These are phyloP conservation scores for Sordariomycetes sp. DNA, from an alignment of 2,329 filamentous ascomycete species.

Conservation along the genomic window DNA sequence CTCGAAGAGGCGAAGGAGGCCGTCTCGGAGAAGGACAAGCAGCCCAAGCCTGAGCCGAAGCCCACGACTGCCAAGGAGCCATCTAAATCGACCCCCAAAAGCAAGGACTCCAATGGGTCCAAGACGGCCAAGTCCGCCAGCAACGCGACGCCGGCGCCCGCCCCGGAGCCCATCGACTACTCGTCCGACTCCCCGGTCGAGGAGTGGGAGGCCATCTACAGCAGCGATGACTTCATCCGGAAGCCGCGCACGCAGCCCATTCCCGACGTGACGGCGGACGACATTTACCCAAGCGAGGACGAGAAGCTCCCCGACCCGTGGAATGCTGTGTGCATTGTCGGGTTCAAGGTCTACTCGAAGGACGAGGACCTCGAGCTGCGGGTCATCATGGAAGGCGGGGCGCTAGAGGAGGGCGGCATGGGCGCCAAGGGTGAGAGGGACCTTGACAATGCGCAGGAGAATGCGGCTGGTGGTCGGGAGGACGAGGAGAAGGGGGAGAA, in stretches of 20 bases:
- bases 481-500: background rate
- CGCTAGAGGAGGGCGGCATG: constrained; percentile 43
- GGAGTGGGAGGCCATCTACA: constrained; percentile 50
- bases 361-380: constrained; percentile 42
- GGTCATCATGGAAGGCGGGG: constrained; percentile 44
- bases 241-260: constrained; percentile 32
- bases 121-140: constrained; percentile 12
- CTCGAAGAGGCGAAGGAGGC: constrained; percentile 10
- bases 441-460: constrained; percentile 45
- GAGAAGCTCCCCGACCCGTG: constrained; percentile 46
- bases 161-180: constrained; percentile 34
- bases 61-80: constrained; percentile 12
- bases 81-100: constrained; percentile 5
- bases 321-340: constrained; percentile 53
- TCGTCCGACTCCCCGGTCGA: constrained; percentile 49
- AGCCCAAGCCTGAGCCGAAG: constrained; percentile 10
- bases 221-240: constrained; percentile 44
- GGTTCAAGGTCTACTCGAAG: constrained; percentile 50
- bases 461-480: constrained; percentile 30
- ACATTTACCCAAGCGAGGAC: constrained; percentile 42
- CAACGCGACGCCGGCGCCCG: constrained; percentile 5
- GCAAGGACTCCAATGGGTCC: background rate
- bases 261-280: constrained; percentile 18
- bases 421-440: constrained; percentile 44
- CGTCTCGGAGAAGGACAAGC: constrained; percentile 9